Evolutionary conservation across 2,329 filamentous ascomycete species (phyloP).

Genomic region (Colletotrichum nymphaeae): DNA sequence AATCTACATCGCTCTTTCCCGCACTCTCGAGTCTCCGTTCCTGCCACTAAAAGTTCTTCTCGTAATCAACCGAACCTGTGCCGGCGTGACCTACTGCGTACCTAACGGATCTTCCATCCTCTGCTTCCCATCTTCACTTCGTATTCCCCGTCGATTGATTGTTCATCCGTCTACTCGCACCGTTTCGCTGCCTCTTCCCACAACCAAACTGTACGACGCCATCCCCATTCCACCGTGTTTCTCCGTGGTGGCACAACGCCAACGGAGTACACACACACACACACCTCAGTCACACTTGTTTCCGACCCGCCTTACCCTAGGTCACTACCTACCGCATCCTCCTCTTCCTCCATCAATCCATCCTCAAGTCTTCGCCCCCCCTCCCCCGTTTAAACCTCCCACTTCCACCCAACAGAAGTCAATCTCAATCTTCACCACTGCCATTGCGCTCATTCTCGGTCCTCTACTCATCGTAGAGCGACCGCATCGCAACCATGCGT

Average conservation of each 20-base stretch:
- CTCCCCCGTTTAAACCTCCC: not conserved
- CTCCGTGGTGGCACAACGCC: conserved; percentile 23
- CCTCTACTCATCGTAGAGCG: conserved; percentile 13
- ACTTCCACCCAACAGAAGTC: not conserved
- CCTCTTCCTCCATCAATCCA: not conserved
- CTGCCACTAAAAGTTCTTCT: not conserved
- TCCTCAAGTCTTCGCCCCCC: not conserved
- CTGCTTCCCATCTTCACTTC: not conserved
- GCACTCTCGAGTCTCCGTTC: not conserved
- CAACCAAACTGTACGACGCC: conserved; percentile 21
- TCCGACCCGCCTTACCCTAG: not conserved
- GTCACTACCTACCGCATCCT: not conserved
- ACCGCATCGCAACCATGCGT: conserved; percentile 22
- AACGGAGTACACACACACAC: not conserved
- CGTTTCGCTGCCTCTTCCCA: not conserved
- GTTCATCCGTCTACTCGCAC: not conserved
- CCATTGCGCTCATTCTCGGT: not conserved
- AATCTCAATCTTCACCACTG: not conserved
- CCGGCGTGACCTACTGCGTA: not conserved
- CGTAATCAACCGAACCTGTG: not conserved
- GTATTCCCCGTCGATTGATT: not conserved
- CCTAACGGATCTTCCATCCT: not conserved
- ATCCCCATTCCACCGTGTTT: conserved; percentile 30
- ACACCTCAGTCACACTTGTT: not conserved
- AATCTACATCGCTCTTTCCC: conserved; percentile 10